phyloP scores from a whole-genome alignment of 305 asterid species.

The Fraxinus latifolia region DNA sequence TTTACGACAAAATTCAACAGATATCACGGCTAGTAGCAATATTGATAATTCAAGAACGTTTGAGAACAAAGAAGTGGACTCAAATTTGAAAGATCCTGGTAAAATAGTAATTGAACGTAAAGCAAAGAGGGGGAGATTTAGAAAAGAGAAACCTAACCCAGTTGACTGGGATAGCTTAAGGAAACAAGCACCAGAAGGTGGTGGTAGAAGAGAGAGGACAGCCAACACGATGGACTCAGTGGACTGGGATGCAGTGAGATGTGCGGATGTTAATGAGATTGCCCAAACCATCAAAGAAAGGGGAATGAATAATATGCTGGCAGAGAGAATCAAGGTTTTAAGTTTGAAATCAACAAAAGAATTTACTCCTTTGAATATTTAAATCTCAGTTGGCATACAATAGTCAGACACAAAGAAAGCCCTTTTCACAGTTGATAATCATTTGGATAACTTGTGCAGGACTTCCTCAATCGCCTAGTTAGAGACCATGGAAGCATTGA shows the following conservation, averaged over 20 bases:
- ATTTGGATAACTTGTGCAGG: constrained; percentile 50
- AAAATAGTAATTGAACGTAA: constrained; percentile 39
- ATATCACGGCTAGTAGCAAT: constrained; percentile 48
- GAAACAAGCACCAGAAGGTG: constrained; percentile 40
- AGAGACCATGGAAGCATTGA: constrained; percentile 87
- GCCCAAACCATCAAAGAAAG: constrained; percentile 87
- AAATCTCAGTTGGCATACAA: background rate
- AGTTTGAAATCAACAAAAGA: constrained; percentile 19
- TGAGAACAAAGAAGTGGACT: constrained; percentile 44
- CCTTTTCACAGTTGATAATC: constrained; percentile 25
- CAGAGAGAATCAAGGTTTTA: constrained; percentile 86
- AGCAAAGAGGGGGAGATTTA: constrained; percentile 40
- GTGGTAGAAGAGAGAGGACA: constrained; percentile 55
- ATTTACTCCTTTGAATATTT: constrained; percentile 9
- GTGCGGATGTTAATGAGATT: constrained; percentile 81
- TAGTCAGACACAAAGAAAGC: constrained; percentile 1
- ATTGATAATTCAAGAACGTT: constrained; percentile 35
- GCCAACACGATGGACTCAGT: constrained; percentile 67
- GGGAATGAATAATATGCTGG: constrained; percentile 97
- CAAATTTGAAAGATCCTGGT: constrained; percentile 41
- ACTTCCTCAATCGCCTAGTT: constrained; percentile 75
- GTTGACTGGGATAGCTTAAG: constrained; percentile 84
- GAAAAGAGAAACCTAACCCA: constrained; percentile 52
- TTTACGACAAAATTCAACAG: constrained; percentile 33
- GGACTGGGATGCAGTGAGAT: constrained; percentile 93